These are phyloP conservation scores for Penicillium paradoxum DNA, from an alignment of 495 filamentous ascomycete genomes.

Conservation along the genomic window DNA sequence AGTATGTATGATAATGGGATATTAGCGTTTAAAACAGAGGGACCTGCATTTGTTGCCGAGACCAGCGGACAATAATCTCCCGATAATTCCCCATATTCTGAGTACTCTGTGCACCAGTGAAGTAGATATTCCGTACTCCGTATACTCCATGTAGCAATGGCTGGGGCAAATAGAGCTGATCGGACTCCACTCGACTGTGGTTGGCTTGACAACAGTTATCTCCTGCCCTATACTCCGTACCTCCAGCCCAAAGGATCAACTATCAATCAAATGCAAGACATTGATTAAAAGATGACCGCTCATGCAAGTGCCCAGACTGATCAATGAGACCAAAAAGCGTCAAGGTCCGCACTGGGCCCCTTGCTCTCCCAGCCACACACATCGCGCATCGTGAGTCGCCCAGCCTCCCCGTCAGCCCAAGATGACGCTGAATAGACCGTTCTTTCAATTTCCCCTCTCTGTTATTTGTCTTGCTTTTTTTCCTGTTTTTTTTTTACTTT, in stretches of 20 bases:
- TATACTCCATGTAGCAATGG: no score
- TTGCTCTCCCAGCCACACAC: constrained; percentile 21
- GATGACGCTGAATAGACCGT: constrained; percentile 11
- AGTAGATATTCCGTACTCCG: background rate
- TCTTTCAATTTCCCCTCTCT: constrained; percentile 3
- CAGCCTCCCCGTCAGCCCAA: constrained; percentile 24
- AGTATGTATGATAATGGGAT: constrained; percentile 4
- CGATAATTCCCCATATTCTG: background rate
- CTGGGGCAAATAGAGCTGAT: background rate
- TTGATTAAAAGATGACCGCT: constrained; percentile 13
- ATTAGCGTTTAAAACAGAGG: background rate
- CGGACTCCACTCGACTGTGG: background rate
- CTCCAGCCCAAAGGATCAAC: background rate
- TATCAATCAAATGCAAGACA: constrained; percentile 21
- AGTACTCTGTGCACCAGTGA: background rate
- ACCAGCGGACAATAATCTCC: background rate
- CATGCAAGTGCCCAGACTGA: background rate
- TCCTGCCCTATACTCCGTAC: background rate
- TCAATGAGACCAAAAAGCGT: background rate
- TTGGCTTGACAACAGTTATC: constrained; percentile 19
- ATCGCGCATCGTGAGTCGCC: constrained; percentile 17
- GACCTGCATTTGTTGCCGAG: background rate
- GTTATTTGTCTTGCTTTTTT: background rate
- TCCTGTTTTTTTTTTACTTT: constrained; percentile 3
- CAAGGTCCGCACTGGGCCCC: background rate